phyloP scores from a whole-genome alignment of 2,329 filamentous ascomycete genomes.

The Sclerotinia subarctica region DNA sequence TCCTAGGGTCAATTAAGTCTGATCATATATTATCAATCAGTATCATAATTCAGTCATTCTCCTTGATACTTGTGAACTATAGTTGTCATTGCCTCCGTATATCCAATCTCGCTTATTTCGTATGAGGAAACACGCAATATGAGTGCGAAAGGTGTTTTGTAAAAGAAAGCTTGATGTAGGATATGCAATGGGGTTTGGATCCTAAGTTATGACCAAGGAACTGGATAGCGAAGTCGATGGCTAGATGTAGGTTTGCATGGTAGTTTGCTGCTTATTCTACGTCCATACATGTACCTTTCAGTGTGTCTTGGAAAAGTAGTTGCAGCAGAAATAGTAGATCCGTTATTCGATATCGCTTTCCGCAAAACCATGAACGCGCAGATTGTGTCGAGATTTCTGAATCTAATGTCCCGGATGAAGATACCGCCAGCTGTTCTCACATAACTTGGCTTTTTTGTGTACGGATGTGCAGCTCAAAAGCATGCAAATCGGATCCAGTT shows the following conservation, averaged over 20 bases:
- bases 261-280: slow-evolving; percentile 33
- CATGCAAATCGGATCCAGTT: slow-evolving; percentile 47
- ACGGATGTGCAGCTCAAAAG: slow-evolving; percentile 55
- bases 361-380: slow-evolving; percentile 23
- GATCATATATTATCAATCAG: slow-evolving; percentile 15
- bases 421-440: slow-evolving; percentile 51
- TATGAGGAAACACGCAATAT: background rate
- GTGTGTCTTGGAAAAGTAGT: slow-evolving; percentile 44
- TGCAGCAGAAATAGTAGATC: slow-evolving; percentile 35
- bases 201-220: background rate
- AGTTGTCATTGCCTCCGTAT: background rate
- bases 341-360: slow-evolving; percentile 33
- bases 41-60: background rate
- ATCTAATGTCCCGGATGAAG: slow-evolving; percentile 57
- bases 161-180: background rate
- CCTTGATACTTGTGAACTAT: background rate
- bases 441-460: slow-evolving; percentile 53
- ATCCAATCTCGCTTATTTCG: background rate
- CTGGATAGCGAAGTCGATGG: background rate
- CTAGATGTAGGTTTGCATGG: background rate
- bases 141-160: background rate
- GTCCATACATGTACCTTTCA: slow-evolving; percentile 53
- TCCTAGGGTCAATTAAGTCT: background rate
- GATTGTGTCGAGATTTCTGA: slow-evolving; percentile 60
- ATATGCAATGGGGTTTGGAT: background rate